Evolutionary conservation across 2,329 filamentous ascomycete species (phyloP), one percentile per base, ranked within the genome.

Genomic region (Exophiala sideris): DNA sequence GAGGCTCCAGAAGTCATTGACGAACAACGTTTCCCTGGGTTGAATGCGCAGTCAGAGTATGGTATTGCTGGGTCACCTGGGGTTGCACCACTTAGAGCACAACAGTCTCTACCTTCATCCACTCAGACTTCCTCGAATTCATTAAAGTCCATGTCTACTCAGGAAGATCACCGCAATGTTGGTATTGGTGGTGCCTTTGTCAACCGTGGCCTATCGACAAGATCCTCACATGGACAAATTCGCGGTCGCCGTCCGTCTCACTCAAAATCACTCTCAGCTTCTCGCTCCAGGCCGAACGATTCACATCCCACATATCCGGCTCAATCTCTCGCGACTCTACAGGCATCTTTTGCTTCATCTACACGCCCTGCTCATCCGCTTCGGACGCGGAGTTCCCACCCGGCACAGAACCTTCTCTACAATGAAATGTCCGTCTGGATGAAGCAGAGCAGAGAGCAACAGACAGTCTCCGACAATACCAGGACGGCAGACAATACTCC

Each of bases 401-500:
- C 73, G 29, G 67, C 69, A 4, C 72, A 71, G n/a, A 62, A 64
- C 48, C 59, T 61, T 7, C 48, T 63, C 20, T 63, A 64, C 45
- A 64, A 65, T 38, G 62, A 63, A 47, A 64, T 67, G 45, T 54
- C 64, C 7, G 59, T 48, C 9, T 60, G 63, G 29, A 56, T 61
- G 7, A 57, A 57, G 48, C 38, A 49, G 14, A 33, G 48, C 18
- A 58, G 54, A 46, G 65, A 67, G 16, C 45, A 58, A 20, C 39
- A 56, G 6, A 44, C 32, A n/a, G 40, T 18, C 32, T 20, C 40
- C 5, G 53, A 53, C 10, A 44, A 51, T 52, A 48, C 73, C 32
- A 71, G 69, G 29, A 77, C 74, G 1, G 73, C 70, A 12, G 74
- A 73, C 18, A 77, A 76, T 49, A 77, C 75, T 1, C 75, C 75